Evolutionary conservation across 164 flowering plant genomes (phyloP).

Genomic region (Vitis labrusca): DNA sequence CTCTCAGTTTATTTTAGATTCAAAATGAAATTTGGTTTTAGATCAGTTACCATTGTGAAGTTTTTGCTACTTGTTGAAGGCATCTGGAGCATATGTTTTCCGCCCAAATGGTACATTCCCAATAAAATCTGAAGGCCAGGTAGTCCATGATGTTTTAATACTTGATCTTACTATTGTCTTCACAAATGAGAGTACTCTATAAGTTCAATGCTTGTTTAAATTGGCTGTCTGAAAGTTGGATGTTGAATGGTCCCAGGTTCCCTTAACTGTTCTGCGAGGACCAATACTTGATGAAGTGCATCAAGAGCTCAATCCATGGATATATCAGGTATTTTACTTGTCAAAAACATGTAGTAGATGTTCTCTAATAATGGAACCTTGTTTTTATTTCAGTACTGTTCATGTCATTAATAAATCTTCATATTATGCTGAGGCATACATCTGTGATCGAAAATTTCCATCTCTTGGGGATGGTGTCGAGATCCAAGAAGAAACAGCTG

Average conservation of each 20-base stretch:
- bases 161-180: background rate
- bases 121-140: conserved; percentile 58
- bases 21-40: background rate
- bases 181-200: background rate
- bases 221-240: background rate
- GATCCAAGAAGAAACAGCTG: background rate
- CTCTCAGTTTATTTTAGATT: background rate
- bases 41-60: conserved; percentile 9
- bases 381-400: background rate
- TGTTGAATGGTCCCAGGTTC: conserved; percentile 42
- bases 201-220: background rate
- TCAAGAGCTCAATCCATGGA: conserved; percentile 73
- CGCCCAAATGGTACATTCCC: conserved; percentile 76
- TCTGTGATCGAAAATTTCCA: background rate
- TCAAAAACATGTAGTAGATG: background rate
- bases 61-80: conserved; percentile 43
- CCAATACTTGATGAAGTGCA: conserved; percentile 85
- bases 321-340: conserved; percentile 63
- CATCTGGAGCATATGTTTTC: conserved; percentile 94
- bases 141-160: conserved; percentile 14
- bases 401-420: background rate
- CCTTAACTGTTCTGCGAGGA: conserved; percentile 64
- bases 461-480: background rate
- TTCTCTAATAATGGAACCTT: background rate
- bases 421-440: background rate